A percentile compares a stretch with the other conserved stretches of the same genome.
Evolutionary conservation across 371 early-diverging fungal genomes (phyloP).

Genomic region (Rhizopus sp.): DNA sequence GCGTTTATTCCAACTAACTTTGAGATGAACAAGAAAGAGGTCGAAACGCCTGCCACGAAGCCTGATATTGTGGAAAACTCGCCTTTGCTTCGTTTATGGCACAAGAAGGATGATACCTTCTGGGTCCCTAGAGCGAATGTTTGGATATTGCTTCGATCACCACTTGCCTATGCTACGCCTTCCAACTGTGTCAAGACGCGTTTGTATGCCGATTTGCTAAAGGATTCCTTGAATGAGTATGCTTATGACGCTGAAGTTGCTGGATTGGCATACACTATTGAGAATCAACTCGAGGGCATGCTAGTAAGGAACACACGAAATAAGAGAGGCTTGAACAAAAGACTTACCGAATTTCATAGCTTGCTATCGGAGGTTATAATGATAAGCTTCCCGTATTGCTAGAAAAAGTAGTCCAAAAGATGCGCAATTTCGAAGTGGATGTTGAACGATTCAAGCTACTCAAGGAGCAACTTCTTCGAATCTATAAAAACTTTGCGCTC

Average conservation of each 20-base stretch:
- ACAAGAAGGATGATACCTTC: slow-evolving; percentile 92
- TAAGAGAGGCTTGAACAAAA: background rate
- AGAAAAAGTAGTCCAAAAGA: slow-evolving; percentile 67
- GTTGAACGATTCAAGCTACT: slow-evolving; percentile 72
- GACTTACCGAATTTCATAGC: slow-evolving; percentile 11
- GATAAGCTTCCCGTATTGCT: slow-evolving; percentile 80
- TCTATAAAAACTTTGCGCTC: slow-evolving; percentile 70
- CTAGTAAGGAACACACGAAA: slow-evolving; percentile 25
- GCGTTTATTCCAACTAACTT: slow-evolving; percentile 82
- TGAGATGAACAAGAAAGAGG: slow-evolving; percentile 55
- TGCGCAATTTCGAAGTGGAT: slow-evolving; percentile 66
- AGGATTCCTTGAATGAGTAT: slow-evolving; percentile 81
- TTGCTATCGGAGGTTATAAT: slow-evolving; percentile 81
- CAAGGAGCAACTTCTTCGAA: slow-evolving; percentile 68
- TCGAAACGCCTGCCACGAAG: slow-evolving; percentile 31
- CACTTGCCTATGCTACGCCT: slow-evolving; percentile 66
- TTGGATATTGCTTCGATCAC: slow-evolving; percentile 60
- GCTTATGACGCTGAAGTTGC: slow-evolving; percentile 90
- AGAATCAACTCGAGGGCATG: slow-evolving; percentile 70
- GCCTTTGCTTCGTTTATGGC: slow-evolving; percentile 78
- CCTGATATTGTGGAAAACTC: slow-evolving; percentile 68
- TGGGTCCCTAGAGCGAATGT: slow-evolving; percentile 78
- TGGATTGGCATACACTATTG: slow-evolving; percentile 75
- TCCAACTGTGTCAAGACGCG: slow-evolving; percentile 53
- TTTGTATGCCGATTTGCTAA: slow-evolving; percentile 76